These are phyloP conservation scores for Beauveria rudraprayagi DNA, from an alignment of 2,329 filamentous ascomycete genomes.

Conservation along the genomic window DNA sequence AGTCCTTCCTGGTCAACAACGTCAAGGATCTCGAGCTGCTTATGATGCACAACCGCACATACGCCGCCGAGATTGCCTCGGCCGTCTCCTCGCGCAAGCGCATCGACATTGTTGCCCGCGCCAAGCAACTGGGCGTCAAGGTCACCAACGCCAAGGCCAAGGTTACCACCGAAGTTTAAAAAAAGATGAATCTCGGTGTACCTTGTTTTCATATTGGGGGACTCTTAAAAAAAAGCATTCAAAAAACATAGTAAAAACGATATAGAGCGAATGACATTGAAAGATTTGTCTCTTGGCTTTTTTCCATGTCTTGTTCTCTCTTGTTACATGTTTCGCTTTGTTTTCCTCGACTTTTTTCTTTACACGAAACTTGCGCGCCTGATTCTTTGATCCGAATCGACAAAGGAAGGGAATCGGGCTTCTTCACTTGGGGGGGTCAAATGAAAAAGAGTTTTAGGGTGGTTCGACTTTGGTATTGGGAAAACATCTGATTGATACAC, in stretches of 20 bases:
- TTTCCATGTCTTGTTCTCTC: neutral
- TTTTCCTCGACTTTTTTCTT: no score
- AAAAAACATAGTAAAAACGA: conserved; percentile 7
- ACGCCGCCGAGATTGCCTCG: conserved; percentile 97
- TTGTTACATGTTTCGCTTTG: neutral
- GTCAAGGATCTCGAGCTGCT: conserved; percentile 90
- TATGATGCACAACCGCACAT: conserved; percentile 99
- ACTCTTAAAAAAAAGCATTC: neutral
- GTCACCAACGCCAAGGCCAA: conserved; percentile 99
- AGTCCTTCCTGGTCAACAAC: conserved; percentile 99
- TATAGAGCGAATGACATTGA: conserved; percentile 6
- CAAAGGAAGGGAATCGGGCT: conserved; percentile 3
- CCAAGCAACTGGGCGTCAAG: conserved; percentile 98
- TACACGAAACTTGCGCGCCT: neutral
- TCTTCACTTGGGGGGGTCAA: neutral
- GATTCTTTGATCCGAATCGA: conserved; percentile 1
- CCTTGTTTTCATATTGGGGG: neutral
- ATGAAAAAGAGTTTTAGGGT: neutral
- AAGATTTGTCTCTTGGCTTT: conserved; percentile 1
- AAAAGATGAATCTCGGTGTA: conserved; percentile 27
- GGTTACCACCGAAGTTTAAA: conserved; percentile 88
- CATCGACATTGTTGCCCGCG: conserved; percentile 93
- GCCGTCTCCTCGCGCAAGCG: conserved; percentile 98
- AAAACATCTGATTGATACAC: no score
- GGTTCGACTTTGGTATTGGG: neutral